Conservation (phyloP, 148 eudicot genomes). For the Amaranthus hypochondriacus region DNA sequence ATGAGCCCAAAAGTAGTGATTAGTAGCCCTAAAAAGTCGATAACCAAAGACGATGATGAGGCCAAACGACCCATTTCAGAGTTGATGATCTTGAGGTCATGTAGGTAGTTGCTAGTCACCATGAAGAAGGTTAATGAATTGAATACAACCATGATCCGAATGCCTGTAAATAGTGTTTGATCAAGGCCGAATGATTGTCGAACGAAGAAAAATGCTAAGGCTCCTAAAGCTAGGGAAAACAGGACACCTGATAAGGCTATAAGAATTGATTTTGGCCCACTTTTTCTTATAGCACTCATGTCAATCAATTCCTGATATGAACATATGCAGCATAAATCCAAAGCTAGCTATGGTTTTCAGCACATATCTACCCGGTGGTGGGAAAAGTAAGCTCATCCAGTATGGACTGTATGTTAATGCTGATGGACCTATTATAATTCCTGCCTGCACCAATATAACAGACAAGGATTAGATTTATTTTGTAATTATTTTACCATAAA, state of each 20-base stretch:
- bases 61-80: constrained; percentile 36
- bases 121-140: constrained; percentile 33
- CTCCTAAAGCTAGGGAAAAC: constrained; percentile 18
- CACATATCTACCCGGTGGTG: constrained; percentile 29
- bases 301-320: constrained; percentile 34
- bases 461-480: background rate
- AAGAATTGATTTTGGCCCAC: constrained; percentile 9
- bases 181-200: constrained; percentile 12
- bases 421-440: constrained; percentile 33
- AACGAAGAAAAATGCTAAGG: constrained; percentile 2
- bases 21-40: constrained; percentile 24
- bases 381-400: constrained; percentile 16
- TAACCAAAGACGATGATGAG: constrained; percentile 21
- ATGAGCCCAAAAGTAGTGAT: constrained; percentile 4
- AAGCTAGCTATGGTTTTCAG: constrained; percentile 31
- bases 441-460: constrained; percentile 24
- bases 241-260: constrained; percentile 28
- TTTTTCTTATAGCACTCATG: constrained; percentile 11
- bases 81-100: constrained; percentile 30
- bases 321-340: constrained; percentile 38
- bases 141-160: constrained; percentile 21
- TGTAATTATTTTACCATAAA: no score
- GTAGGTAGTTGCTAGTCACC: constrained; percentile 20
- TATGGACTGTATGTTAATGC: background rate
- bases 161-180: constrained; percentile 7